Base-by-base conservation (phyloP, 148 eudicot genomes). In the Fagopyrum tataricum region DNA sequence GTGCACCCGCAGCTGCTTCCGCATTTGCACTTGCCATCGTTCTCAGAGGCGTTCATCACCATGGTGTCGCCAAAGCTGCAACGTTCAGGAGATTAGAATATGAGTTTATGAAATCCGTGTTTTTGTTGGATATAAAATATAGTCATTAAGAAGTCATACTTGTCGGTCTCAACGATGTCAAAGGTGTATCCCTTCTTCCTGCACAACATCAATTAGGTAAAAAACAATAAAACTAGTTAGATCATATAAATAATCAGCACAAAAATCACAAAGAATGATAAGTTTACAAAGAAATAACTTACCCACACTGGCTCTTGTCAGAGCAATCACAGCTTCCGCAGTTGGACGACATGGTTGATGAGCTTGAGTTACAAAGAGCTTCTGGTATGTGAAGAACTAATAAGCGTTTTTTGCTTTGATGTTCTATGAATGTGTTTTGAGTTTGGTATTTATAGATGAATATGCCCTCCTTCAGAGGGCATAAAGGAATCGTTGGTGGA, bases 21-120 rank as follows among this genome's bases (percentile, higher is more conserved):
- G 73, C 96, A 90, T 84, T 83, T 87, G 90, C 95, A 90, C 70
- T 79, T 84, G 69, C 91, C 88, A 21, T 81, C 87, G 44, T 87
- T 68, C 88, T 87, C 95, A 21, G 83, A 80, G 21, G 76, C 80
- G 18, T 80, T 84, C 83, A 85, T 75, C 42, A 81, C 55, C 12
- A 80, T 42, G 24, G 71, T 72, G 26, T 76, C 85, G 2, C 37
- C 69, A 73, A 51, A 73, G 83, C 91, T 87, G 87, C 79, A 79
- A 9, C 46, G 66, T 10, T 26, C 4, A 39, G 18, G 0, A 51
- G 20, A 31, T 31, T 31, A 31, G 37, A 31, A 31, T 31, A 31
- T 3, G 37, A 18, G 11, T n/a, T 5, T 4, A 46, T 8, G 42
- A 18, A 9, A 24, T 71, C 12, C 15, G 5, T 1, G 1, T 23